Conservation (phyloP, 768 basidiomycete genomes). For the Naganishia vaughanmartiniae region DNA sequence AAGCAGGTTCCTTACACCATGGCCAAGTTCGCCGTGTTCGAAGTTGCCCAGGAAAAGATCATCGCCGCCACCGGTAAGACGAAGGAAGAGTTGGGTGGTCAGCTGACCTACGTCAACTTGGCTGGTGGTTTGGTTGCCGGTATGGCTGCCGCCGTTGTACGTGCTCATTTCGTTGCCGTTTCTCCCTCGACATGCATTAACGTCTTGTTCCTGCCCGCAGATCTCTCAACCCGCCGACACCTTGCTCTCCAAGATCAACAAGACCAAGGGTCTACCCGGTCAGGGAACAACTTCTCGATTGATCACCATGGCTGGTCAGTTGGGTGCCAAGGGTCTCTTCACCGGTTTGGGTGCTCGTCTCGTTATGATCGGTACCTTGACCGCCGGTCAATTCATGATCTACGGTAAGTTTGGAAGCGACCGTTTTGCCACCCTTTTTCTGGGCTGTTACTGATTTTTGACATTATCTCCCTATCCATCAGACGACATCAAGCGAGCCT, state of each 20-base stretch:
- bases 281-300: conserved; percentile 53
- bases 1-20: conserved; percentile 93
- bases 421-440: conserved; percentile 22
- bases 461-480: background rate
- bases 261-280: conserved; percentile 59
- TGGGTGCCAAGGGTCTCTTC: conserved; percentile 54
- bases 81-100: conserved; percentile 65
- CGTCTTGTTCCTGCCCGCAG: conserved; percentile 42
- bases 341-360: conserved; percentile 54
- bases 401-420: conserved; percentile 41
- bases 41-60: conserved; percentile 82
- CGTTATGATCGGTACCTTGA: conserved; percentile 56
- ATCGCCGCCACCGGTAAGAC: conserved; percentile 74
- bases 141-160: conserved; percentile 73
- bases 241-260: conserved; percentile 84
- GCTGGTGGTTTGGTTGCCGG: conserved; percentile 90
- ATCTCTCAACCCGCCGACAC: conserved; percentile 97
- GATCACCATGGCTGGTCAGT: conserved; percentile 53
- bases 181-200: background rate
- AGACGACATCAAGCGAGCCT: conserved; percentile 45
- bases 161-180: background rate
- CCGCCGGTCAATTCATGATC: conserved; percentile 54
- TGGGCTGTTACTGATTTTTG: conserved; percentile 1
- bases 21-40: conserved; percentile 96
- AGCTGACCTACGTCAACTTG: conserved; percentile 68